Conservation (phyloP, 2,329 filamentous ascomycete species). For the Orbilia quercus region DNA sequence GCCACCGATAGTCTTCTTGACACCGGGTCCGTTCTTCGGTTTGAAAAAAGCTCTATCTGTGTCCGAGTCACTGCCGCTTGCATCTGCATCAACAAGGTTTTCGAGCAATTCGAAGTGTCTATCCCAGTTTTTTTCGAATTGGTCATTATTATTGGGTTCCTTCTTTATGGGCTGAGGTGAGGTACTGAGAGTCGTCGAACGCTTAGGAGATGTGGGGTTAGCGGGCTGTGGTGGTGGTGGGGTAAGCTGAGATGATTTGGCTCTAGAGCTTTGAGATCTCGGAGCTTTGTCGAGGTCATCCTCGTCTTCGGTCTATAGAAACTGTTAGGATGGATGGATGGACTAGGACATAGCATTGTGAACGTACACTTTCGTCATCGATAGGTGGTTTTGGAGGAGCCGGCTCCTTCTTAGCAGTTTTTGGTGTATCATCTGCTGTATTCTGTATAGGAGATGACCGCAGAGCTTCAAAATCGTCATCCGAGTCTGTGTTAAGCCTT, state of each 20-base stretch:
- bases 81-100: conserved; percentile 31
- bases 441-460: conserved; percentile 32
- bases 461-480: conserved; percentile 48
- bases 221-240: conserved; percentile 7
- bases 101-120: conserved; percentile 26
- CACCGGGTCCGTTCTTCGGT: conserved; percentile 26
- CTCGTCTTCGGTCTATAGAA: conserved; percentile 45
- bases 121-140: conserved; percentile 33
- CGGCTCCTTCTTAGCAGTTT: background rate
- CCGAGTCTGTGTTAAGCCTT: conserved; percentile 50
- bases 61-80: conserved; percentile 40
- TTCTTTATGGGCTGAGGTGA: conserved; percentile 27
- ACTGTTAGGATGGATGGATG: conserved; percentile 7
- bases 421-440: conserved; percentile 3
- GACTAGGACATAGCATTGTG: background rate
- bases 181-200: conserved; percentile 4
- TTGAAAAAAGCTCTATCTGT: conserved; percentile 14
- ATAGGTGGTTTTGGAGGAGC: conserved; percentile 2
- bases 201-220: conserved; percentile 10
- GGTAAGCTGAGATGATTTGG: conserved; percentile 36
- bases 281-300: conserved; percentile 28
- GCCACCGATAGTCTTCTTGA: conserved; percentile 50
- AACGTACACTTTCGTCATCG: conserved; percentile 43
- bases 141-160: conserved; percentile 8
- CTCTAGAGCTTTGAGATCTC: conserved; percentile 38